A percentile compares a stretch with the other conserved stretches of the same genome.
Evolutionary conservation across 176 grass and related monocot species (phyloP).

Genomic region (Aegilops tauschii): DNA sequence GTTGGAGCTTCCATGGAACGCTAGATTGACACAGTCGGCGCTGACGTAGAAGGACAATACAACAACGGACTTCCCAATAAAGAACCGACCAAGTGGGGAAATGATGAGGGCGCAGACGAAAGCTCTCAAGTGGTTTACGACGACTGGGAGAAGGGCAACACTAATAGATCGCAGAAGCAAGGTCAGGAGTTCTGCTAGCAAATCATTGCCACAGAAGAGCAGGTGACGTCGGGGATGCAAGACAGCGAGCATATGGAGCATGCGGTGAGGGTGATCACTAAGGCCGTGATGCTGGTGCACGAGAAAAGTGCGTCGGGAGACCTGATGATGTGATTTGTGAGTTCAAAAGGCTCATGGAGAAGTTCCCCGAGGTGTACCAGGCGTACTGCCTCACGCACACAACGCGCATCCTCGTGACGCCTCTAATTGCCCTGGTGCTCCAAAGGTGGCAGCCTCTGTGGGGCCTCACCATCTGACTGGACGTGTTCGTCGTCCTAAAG

Average conservation of each 20-base stretch:
- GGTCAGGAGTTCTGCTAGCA: not conserved
- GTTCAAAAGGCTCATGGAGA: conserved; percentile 30
- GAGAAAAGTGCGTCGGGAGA: conserved; percentile 24
- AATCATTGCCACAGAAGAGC: not conserved
- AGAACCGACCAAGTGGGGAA: conserved; percentile 29
- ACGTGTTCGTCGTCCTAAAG: conserved; percentile 30
- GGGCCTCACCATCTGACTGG: conserved; percentile 37
- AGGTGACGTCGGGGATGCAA: not conserved
- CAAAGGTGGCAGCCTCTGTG: conserved; percentile 49
- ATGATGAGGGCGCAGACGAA: not conserved
- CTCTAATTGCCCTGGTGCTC: not conserved
- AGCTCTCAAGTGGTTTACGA: not conserved
- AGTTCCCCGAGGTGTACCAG: conserved; percentile 39
- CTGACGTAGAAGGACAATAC: too few relatives aligned
- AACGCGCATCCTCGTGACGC: not conserved
- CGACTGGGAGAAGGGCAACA: not conserved
- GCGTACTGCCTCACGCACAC: conserved; percentile 25
- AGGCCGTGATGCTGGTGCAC: not conserved
- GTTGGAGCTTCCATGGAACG: too few relatives aligned
- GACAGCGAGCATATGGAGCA: not conserved
- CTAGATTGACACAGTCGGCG: too few relatives aligned
- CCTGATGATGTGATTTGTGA: conserved; percentile 35
- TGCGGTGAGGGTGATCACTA: not conserved
- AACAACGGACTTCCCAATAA: not conserved
- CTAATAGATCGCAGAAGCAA: not conserved